Base-by-base conservation (phyloP, 2,329 filamentous ascomycete species). In the Ophiocordyceps sinensis region DNA sequence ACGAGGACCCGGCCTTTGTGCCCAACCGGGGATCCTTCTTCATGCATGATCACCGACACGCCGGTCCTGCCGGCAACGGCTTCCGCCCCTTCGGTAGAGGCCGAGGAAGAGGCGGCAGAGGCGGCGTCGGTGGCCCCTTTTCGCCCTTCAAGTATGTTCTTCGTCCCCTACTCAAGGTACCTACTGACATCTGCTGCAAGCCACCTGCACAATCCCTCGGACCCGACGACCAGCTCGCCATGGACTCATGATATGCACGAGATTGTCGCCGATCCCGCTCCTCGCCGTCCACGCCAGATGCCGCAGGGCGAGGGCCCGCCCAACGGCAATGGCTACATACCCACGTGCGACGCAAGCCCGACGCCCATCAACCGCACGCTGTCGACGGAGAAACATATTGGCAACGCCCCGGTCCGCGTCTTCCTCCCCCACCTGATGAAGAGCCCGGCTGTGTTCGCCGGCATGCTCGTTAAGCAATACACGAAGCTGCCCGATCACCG, bases 221-320 rank as follows among this genome's bases (percentile, higher is more conserved):
- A 82, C 53, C 77, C 75, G 44, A 75, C 79, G 14, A 81, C 78
- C 21, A 84, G 77, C 57, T 77, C 76, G 17, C 82, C 76, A 36
- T 96, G 91, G 91, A 78, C 85, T 48, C 91, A 98, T 59, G 91
- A 98, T 60, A 85, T 96, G 64, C 91, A 96, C 61, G 85, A 94
- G 48, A 72, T 62, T 11, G 67, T 79, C n/a, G 64, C 63, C 46
- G 65, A 72, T 46, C 67, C 70, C 29, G 51, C 47, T 55, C 57
- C 47, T 51, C 52, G 62, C 43, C 63, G 61, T 38, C 63, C 64
- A 43, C 62, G 67, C 45, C 64, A 70, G 29, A 55, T 62, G 41
- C 54, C 62, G 37, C 55, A 63, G 28, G 57, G 62, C 34, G 69
- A 75, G 51, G 70, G 69, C 0, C 71, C 65, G 5, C 64, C 69